Evolutionary conservation across 192 early-diverging fungal genomes (phyloP).

Genomic region (Chytriomyces confervae): DNA sequence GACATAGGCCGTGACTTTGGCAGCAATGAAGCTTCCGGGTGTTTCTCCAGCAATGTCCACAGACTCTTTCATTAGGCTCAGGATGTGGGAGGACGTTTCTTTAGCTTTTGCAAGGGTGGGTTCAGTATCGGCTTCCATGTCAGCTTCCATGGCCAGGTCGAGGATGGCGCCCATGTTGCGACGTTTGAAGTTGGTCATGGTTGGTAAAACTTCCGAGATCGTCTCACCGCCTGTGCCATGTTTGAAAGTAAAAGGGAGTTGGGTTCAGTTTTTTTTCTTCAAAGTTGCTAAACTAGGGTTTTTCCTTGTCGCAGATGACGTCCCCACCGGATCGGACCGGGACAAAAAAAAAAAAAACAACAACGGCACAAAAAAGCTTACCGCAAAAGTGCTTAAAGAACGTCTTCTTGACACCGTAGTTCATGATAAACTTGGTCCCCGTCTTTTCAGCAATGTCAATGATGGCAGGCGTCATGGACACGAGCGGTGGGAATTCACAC

Average conservation of each 20-base stretch:
- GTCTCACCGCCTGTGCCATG: slow-evolving; percentile 76
- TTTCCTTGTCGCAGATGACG: neutral
- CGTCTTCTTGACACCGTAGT: slow-evolving; percentile 69
- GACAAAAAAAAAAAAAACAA: neutral
- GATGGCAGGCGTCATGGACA: slow-evolving; percentile 62
- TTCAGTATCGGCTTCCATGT: slow-evolving; percentile 46
- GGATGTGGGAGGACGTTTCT: slow-evolving; percentile 63
- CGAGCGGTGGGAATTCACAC: slow-evolving; percentile 67
- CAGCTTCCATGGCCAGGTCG: slow-evolving; percentile 81
- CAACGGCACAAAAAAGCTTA: slow-evolving; percentile 39
- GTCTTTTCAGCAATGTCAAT: slow-evolving; percentile 61
- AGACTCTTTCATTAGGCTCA: slow-evolving; percentile 70
- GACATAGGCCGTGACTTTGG: slow-evolving; percentile 87
- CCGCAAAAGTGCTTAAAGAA: slow-evolving; percentile 93
- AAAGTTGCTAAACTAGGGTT: too few relatives aligned
- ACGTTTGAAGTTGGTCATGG: slow-evolving; percentile 72
- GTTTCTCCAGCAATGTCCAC: slow-evolving; percentile 74
- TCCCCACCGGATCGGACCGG: neutral
- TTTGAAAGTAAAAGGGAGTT: neutral
- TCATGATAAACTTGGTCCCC: slow-evolving; percentile 33
- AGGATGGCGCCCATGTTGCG: slow-evolving; percentile 80
- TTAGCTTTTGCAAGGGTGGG: slow-evolving; percentile 37
- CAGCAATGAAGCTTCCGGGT: slow-evolving; percentile 79
- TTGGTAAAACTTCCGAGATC: slow-evolving; percentile 79
- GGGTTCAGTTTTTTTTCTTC: neutral